Evolutionary conservation across 2,329 filamentous ascomycete genomes (phyloP).

Genomic region (Hymenoscyphus albidus): DNA sequence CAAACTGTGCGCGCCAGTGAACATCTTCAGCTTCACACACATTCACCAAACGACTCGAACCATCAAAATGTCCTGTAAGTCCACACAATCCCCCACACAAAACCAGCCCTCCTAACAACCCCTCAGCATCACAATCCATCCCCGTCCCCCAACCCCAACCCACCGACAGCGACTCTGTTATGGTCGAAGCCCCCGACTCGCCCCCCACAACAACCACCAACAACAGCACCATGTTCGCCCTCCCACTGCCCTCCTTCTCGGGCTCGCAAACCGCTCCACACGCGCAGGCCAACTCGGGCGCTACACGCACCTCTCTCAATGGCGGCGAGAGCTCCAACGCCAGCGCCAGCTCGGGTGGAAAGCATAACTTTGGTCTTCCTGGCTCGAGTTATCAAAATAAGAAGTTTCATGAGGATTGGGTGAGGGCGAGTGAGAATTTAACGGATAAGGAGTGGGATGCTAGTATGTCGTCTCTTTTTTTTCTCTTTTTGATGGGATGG

Average conservation of each 20-base stretch:
- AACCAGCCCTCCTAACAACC: not conserved
- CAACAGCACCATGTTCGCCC: not conserved
- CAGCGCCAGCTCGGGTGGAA: conserved; percentile 13
- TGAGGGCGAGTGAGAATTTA: conserved; percentile 45
- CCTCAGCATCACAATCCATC: conserved; percentile 2
- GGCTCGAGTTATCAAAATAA: conserved; percentile 52
- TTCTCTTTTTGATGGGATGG: too few relatives aligned
- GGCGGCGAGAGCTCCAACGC: not conserved
- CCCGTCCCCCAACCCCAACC: conserved; percentile 5
- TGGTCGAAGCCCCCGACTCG: conserved; percentile 31
- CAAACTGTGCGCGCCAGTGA: too few relatives aligned
- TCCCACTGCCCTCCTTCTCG: not conserved
- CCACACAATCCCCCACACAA: conserved; percentile 2
- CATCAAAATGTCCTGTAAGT: conserved; percentile 25
- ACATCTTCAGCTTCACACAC: not conserved
- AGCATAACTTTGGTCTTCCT: conserved; percentile 37
- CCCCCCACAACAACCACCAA: conserved; percentile 15
- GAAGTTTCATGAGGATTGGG: conserved; percentile 53
- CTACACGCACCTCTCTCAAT: conserved; percentile 3
- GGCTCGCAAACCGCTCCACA: not conserved
- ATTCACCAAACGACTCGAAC: not conserved
- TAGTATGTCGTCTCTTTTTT: conserved; percentile 37
- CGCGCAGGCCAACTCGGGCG: conserved; percentile 5
- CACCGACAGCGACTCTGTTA: conserved; percentile 16
- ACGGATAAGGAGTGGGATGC: conserved; percentile 50